Conservation (phyloP, 495 filamentous ascomycete species). For the Aspergillus avenaceus region DNA sequence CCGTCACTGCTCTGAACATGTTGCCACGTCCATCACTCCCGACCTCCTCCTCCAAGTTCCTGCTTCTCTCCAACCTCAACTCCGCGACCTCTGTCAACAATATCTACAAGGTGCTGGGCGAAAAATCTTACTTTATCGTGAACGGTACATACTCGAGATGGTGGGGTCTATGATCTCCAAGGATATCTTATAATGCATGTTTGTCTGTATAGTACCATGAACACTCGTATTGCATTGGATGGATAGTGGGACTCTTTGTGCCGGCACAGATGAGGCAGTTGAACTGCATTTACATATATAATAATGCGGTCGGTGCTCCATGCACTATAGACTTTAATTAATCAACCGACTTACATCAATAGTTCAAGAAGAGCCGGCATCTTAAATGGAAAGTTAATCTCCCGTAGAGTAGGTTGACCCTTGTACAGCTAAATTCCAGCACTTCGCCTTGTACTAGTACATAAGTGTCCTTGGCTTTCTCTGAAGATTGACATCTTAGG, state of each 20-base stretch:
- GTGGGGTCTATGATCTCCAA: constrained; percentile 13
- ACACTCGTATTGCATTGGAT: neutral
- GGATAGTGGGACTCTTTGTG: neutral
- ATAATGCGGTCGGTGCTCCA: no score
- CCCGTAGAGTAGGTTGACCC: no score
- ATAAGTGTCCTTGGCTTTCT: no score
- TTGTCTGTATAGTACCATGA: neutral
- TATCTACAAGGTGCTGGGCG: constrained; percentile 28
- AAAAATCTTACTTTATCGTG: constrained; percentile 31
- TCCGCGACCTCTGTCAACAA: constrained; percentile 22
- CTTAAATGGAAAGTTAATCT: no score
- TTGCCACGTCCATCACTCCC: constrained; percentile 18
- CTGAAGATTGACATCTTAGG: no score
- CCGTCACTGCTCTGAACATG: constrained; percentile 3
- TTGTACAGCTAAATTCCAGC: no score
- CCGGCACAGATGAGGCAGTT: neutral
- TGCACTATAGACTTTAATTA: no score
- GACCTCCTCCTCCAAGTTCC: constrained; percentile 13
- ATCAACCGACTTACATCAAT: no score
- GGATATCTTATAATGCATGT: neutral
- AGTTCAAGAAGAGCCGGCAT: no score
- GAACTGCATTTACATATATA: neutral
- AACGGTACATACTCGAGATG: constrained; percentile 42
- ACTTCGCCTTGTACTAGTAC: no score
- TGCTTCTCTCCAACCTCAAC: neutral